phyloP scores from a whole-genome alignment of 2,329 filamentous ascomycete species.

The Ampelomyces quisqualis region DNA sequence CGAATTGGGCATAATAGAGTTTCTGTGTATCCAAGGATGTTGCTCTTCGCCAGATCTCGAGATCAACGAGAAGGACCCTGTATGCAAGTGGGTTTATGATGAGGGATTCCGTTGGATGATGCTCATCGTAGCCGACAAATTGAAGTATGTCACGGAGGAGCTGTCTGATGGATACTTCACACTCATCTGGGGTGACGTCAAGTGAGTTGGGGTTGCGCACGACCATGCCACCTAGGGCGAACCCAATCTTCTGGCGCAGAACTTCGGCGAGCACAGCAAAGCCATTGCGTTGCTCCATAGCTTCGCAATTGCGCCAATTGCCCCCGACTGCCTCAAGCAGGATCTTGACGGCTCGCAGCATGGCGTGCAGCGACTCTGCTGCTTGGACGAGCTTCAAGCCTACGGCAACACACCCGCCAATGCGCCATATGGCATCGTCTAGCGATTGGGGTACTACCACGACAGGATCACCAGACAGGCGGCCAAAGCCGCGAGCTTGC shows the following conservation, averaged over 20 bases:
- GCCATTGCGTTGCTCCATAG: slow-evolving; percentile 94
- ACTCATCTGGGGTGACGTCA: slow-evolving; percentile 43
- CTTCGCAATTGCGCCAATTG: slow-evolving; percentile 97
- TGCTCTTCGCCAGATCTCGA: slow-evolving; percentile 82
- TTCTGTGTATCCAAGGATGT: slow-evolving; percentile 75
- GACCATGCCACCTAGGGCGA: slow-evolving; percentile 48
- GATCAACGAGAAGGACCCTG: slow-evolving; percentile 84
- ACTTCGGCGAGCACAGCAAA: slow-evolving; percentile 86
- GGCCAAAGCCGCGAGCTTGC: slow-evolving; percentile 74
- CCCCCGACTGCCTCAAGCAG: slow-evolving; percentile 82
- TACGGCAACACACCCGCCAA: slow-evolving; percentile 87
- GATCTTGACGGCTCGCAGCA: slow-evolving; percentile 76
- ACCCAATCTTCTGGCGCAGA: slow-evolving; percentile 76
- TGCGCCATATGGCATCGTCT: slow-evolving; percentile 88
- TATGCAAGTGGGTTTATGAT: slow-evolving; percentile 96
- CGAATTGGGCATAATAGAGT: slow-evolving; percentile 90
- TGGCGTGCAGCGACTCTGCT: slow-evolving; percentile 67
- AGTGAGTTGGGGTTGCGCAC: slow-evolving; percentile 49
- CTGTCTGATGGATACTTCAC: slow-evolving; percentile 56
- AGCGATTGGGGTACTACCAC: slow-evolving; percentile 78
- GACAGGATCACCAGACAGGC: slow-evolving; percentile 80
- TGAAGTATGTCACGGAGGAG: slow-evolving; percentile 75
- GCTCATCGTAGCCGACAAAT: slow-evolving; percentile 85
- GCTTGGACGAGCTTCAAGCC: slow-evolving; percentile 82
- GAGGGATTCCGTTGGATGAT: slow-evolving; percentile 80